Base-by-base conservation (phyloP, 805 yeast species). In the Saccharomycopsis sp. region DNA sequence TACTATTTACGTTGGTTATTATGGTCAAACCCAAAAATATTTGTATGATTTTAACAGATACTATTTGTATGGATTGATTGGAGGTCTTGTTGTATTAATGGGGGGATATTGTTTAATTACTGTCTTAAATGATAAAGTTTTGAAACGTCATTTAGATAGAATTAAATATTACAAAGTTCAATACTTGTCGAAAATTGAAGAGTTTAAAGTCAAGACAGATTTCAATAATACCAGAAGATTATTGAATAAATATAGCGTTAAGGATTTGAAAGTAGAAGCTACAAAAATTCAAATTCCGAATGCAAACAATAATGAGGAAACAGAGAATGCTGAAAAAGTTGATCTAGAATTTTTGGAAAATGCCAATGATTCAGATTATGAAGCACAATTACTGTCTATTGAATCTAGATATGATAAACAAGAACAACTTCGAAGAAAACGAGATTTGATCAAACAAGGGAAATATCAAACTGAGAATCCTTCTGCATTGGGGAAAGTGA, bases 181-280 rank as follows among this genome's bases (percentile, higher is more conserved):
- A 15, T 39, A 32, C 15, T 26, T 35, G 14, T 10, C 20, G 6
- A 43, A 40, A 28, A 40, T 46, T 21, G 27, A 21, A 5, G 44
- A 46, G 12, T 36, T 46, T 17, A 43, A 44, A 14, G 25, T 15
- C 5, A 35, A 40, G n/a, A 44, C 47, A 12, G 44, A 46, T 21
- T 46, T 43, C 23, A 19, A 39, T 21, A 44, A 46, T 25, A 46
- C 47, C 3, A 34, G 34, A 28, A 37, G 42, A 8, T 32, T 45
- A 20, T 30, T 45, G 9, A 42, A 45, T 14, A 45, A 45, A 19
- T 45, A 45, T 17, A 45, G 48, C 29, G 41, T 37, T 9, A 34
- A 18, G 20, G 45, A 45, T 28, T 33, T 45, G n/a, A 21, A 18
- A 14, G 13, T 5, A 12, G 13, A 5, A 6, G 13, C 21, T 12